Evolutionary conservation across 192 early-diverging fungal genomes (phyloP).

Genomic region (Backusella tarrabulga): DNA sequence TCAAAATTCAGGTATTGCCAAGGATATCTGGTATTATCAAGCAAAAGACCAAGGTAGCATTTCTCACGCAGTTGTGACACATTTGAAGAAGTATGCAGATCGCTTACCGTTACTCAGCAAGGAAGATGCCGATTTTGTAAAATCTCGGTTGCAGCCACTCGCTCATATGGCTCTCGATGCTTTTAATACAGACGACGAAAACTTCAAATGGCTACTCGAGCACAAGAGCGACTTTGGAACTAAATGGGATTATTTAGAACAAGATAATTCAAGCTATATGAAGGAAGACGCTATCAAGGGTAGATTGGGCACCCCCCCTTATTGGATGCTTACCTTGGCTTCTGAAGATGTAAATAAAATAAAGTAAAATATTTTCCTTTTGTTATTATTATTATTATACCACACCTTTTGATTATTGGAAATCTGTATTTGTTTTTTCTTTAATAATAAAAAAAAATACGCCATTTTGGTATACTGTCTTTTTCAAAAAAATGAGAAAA

Average conservation of each 20-base stretch:
- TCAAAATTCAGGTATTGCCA: conserved; percentile 46
- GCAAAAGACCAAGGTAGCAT: conserved; percentile 44
- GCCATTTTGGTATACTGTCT: not conserved
- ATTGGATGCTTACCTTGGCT: conserved; percentile 44
- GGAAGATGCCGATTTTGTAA: conserved; percentile 19
- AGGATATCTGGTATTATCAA: conserved; percentile 55
- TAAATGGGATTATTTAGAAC: not conserved
- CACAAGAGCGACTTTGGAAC: not conserved
- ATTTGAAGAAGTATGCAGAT: conserved; percentile 36
- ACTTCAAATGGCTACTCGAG: not conserved
- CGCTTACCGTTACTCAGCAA: conserved; percentile 23
- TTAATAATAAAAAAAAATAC: not conserved
- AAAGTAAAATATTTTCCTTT: not conserved
- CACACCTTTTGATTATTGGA: not conserved
- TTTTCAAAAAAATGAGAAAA: too few relatives aligned
- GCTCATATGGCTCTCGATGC: conserved; percentile 45
- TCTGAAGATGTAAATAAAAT: conserved; percentile 7
- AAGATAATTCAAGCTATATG: conserved; percentile 5
- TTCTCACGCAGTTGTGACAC: conserved; percentile 40
- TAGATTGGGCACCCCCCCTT: conserved; percentile 43
- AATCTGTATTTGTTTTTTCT: not conserved
- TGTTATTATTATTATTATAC: conserved; percentile 1
- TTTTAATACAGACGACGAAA: conserved; percentile 20
- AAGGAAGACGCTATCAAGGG: conserved; percentile 5
- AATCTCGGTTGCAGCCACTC: conserved; percentile 41